A percentile compares a stretch with the other conserved stretches of the same genome.
Evolutionary conservation across 768 basidiomycete species (phyloP).

Genomic region (Calocybe indica): DNA sequence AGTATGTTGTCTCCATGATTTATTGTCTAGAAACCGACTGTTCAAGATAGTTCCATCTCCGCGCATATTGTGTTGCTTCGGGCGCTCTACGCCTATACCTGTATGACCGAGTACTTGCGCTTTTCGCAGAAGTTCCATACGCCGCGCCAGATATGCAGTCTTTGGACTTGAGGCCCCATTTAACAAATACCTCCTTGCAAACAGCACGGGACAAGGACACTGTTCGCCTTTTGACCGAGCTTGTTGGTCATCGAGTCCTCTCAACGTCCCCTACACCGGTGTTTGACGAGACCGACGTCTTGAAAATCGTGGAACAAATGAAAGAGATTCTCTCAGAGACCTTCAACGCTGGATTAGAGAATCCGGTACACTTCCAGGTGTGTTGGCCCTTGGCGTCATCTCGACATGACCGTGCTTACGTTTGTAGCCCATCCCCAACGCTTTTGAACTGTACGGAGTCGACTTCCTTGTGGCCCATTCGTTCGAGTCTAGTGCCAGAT

Average conservation of each 20-base stretch:
- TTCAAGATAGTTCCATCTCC: conserved; percentile 79
- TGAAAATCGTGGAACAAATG: conserved; percentile 55
- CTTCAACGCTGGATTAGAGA: conserved; percentile 80
- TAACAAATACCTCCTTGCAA: conserved; percentile 93
- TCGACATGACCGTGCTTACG: neutral
- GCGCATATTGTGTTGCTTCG: conserved; percentile 78
- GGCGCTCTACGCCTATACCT: conserved; percentile 78
- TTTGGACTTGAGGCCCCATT: conserved; percentile 63
- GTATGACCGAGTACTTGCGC: conserved; percentile 75
- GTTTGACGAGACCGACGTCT: conserved; percentile 27
- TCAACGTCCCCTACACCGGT: conserved; percentile 13
- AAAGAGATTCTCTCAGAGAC: conserved; percentile 66
- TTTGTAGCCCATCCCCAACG: conserved; percentile 73
- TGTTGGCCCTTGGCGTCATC: conserved; percentile 4
- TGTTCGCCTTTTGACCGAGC: conserved; percentile 77
- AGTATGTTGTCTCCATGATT: conserved; percentile 28
- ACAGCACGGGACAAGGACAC: conserved; percentile 55
- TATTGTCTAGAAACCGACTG: neutral
- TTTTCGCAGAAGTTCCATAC: conserved; percentile 82
- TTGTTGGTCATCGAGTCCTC: conserved; percentile 59
- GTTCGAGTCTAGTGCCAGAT: conserved; percentile 21
- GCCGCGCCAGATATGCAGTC: conserved; percentile 29
- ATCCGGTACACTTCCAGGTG: conserved; percentile 83
- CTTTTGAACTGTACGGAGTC: conserved; percentile 93
- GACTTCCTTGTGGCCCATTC: conserved; percentile 75